A percentile compares a stretch with the other conserved stretches of the same genome.
phyloP scores from a whole-genome alignment of 1,284 basidiomycete genomes.

The Pholiota adiposa region DNA sequence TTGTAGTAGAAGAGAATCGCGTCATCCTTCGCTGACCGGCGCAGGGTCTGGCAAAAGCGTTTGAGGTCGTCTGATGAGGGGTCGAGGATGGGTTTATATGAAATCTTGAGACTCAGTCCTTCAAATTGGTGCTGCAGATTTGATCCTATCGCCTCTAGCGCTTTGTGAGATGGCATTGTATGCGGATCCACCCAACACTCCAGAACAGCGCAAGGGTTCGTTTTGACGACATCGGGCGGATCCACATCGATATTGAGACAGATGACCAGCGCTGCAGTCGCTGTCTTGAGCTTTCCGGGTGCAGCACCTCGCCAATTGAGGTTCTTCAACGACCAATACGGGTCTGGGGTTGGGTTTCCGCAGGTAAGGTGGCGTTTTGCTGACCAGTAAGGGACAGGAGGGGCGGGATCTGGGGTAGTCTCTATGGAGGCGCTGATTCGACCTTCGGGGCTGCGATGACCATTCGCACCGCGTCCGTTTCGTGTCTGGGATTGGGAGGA shows the following conservation, averaged over 20 bases:
- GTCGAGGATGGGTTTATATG: conserved; percentile 92
- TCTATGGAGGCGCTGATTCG: conserved; percentile 40
- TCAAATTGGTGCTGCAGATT: conserved; percentile 98
- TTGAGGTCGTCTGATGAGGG: conserved; percentile 95
- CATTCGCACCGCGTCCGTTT: conserved; percentile 29
- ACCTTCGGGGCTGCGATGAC: conserved; percentile 33
- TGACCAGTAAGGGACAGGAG: conserved; percentile 78
- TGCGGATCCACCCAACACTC: conserved; percentile 99
- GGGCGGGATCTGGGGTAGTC: conserved; percentile 51
- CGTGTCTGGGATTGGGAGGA: conserved; percentile 37
- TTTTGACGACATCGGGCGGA: conserved; percentile 97
- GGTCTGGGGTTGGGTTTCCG: conserved; percentile 79
- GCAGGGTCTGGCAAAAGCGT: conserved; percentile 84
- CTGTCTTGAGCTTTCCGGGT: conserved; percentile 87
- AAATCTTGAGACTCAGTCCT: conserved; percentile 88
- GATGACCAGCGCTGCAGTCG: conserved; percentile 91
- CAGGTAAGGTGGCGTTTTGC: conserved; percentile 87
- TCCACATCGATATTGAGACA: conserved; percentile 98
- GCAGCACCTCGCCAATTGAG: conserved; percentile 80
- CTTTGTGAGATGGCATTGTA: conserved; percentile 86
- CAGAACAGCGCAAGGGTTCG: conserved; percentile 92
- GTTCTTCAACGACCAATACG: conserved; percentile 65
- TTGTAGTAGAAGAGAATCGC: conserved; percentile 98
- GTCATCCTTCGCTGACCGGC: conserved; percentile 92
- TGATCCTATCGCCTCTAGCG: conserved; percentile 86